Evolutionary conservation across 139 green algal genomes (phyloP), one percentile per base, ranked within the genome.

Genomic region (Chlamydomonas asymmetrica): DNA sequence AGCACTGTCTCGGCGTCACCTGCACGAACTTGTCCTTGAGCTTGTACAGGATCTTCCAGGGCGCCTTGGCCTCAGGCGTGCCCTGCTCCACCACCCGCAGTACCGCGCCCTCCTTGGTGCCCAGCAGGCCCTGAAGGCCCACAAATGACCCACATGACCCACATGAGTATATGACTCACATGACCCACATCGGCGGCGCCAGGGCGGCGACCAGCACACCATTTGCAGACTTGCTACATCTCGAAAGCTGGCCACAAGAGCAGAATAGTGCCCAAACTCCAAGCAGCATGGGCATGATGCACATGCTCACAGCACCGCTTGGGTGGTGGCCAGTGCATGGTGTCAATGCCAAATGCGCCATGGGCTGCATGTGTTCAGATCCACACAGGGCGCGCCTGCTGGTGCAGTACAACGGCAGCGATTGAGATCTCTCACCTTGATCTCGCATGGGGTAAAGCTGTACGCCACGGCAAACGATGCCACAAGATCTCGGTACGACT

Each of bases 391-490:
- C n/a, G n/a, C n/a, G n/a, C n/a, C n/a, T n/a, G n/a, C n/a, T n/a
- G n/a, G n/a, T n/a, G n/a, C n/a, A n/a, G n/a, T n/a, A n/a, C n/a
- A n/a, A n/a, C n/a, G n/a, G n/a, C n/a, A n/a, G n/a, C n/a, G n/a
- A n/a, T n/a, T n/a, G n/a, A n/a, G n/a, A n/a, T n/a, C 4, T 10
- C 73, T 25, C 59, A 86, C 86, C 86, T 86, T 75, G 43, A 88
- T 82, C 50, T 69, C 66, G 25, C 88, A 65, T 0, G 83, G 85
- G 45, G 81, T 63, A 68, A 90, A 88, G 79, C 81, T 84, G 82
- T 88, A 91, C 3, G 79, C 77, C 40, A 81, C 75, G 0, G 80
- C 56, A 34, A 90, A 83, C 3, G 67, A 81, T 13, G 37, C 63
- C 32, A 78, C 71, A 63, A 89, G 34, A 6, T 18, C 18, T 16